These are phyloP conservation scores for Solanum aculeatissimum DNA, from an alignment of 305 asterid genomes.

Conservation along the genomic window DNA sequence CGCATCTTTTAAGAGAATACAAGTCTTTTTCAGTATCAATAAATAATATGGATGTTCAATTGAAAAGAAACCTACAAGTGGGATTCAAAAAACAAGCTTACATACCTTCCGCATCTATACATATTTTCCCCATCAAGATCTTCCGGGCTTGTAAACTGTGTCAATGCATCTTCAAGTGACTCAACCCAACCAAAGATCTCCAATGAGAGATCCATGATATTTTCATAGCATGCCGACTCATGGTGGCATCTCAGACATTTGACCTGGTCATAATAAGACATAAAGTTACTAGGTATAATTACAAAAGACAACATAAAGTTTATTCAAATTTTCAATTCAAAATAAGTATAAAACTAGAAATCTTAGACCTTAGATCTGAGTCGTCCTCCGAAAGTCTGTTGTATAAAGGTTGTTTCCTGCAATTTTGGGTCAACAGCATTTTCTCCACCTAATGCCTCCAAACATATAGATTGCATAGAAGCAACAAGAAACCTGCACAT, in stretches of 20 bases:
- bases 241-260: constrained; percentile 68
- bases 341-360: background rate
- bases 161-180: constrained; percentile 71
- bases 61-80: background rate
- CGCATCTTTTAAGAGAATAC: constrained; percentile 39
- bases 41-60: background rate
- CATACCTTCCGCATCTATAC: constrained; percentile 74
- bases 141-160: constrained; percentile 72
- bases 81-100: background rate
- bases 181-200: constrained; percentile 80
- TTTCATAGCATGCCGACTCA: constrained; percentile 61
- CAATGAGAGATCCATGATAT: constrained; percentile 73
- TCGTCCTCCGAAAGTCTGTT: constrained; percentile 68
- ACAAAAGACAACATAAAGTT: background rate
- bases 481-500: constrained; percentile 62
- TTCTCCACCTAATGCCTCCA: constrained; percentile 74
- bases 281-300: background rate
- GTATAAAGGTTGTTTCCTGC: constrained; percentile 87
- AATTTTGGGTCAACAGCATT: constrained; percentile 46
- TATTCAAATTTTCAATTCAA: background rate
- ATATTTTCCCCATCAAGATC: constrained; percentile 85
- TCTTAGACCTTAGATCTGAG: constrained; percentile 67
- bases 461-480: constrained; percentile 77
- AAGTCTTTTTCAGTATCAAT: background rate
- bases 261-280: constrained; percentile 32